Percentiles rank a stretch among this genome's conserved stretches.
Conservation (phyloP, 768 basidiomycete species). For the Phaeotremella skinneri region DNA sequence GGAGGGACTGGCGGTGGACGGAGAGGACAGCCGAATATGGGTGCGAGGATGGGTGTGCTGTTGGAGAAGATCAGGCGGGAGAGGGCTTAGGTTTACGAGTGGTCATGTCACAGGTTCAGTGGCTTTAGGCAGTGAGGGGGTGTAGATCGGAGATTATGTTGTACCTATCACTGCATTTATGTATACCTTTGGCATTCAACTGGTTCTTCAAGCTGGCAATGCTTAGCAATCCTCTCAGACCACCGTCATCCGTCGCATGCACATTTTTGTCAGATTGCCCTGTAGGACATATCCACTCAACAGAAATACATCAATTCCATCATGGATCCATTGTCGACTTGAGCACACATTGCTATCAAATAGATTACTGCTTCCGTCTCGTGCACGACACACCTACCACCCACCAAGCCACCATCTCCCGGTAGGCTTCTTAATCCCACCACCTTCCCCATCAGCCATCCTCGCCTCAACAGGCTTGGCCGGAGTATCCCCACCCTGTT, state of each 20-base stretch:
- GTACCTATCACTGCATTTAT: too few relatives aligned
- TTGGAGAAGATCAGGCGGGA: conserved; percentile 73
- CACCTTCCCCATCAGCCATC: conserved; percentile 22
- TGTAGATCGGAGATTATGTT: too few relatives aligned
- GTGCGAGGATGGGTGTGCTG: conserved; percentile 78
- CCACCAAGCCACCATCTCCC: conserved; percentile 30
- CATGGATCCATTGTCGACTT: too few relatives aligned
- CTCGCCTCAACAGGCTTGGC: conserved; percentile 28
- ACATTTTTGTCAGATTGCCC: too few relatives aligned
- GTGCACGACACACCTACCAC: conserved; percentile 16
- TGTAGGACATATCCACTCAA: too few relatives aligned
- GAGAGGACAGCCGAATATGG: conserved; percentile 69
- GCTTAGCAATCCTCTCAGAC: too few relatives aligned
- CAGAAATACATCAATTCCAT: too few relatives aligned
- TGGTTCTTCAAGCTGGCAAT: too few relatives aligned
- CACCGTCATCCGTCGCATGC: too few relatives aligned
- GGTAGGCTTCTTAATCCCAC: conserved; percentile 16
- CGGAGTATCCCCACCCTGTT: conserved; percentile 41
- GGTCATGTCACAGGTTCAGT: background rate
- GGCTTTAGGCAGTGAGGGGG: too few relatives aligned
- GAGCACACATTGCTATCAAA: too few relatives aligned
- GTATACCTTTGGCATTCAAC: too few relatives aligned
- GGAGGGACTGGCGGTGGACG: conserved; percentile 12
- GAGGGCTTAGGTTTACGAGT: conserved; percentile 14
- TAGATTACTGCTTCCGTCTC: background rate